Evolutionary conservation across 129 eudicot genomes (phyloP).

Genomic region (Tagetes patula): DNA sequence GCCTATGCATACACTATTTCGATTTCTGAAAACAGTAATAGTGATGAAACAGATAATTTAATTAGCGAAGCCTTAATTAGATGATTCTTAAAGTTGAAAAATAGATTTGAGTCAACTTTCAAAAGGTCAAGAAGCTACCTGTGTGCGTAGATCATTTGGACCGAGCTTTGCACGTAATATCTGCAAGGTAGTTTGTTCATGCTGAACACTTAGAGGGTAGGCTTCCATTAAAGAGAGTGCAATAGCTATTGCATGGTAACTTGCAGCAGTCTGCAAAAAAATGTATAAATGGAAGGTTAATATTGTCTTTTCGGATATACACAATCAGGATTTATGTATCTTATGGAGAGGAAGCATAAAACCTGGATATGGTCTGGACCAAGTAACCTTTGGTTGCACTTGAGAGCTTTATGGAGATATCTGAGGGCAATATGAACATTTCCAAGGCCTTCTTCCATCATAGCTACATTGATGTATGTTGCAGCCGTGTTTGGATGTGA

Average conservation of each 20-base stretch:
- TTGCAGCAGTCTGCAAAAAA: conserved; percentile 84
- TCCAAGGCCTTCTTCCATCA: conserved; percentile 99
- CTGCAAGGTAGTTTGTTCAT: conserved; percentile 97
- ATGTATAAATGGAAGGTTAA: conserved; percentile 9
- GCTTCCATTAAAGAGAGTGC: conserved; percentile 99
- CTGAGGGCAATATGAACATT: conserved; percentile 98
- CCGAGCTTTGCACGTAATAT: conserved; percentile 97
- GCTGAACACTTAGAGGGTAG: conserved; percentile 98
- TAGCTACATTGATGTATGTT: conserved; percentile 96
- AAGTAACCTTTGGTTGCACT: conserved; percentile 91
- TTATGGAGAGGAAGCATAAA: conserved; percentile 11
- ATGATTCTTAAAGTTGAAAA: too few relatives aligned
- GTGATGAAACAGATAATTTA: too few relatives aligned
- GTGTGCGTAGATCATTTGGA: conserved; percentile 98
- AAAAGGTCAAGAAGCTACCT: conserved; percentile 37
- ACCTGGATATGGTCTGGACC: conserved; percentile 99
- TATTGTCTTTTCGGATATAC: conserved; percentile 19
- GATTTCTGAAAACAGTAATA: too few relatives aligned
- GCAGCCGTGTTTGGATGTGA: conserved; percentile 99
- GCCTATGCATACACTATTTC: too few relatives aligned
- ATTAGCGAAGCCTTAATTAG: too few relatives aligned
- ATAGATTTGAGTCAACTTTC: too few relatives aligned
- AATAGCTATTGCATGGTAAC: conserved; percentile 99
- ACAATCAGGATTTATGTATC: conserved; percentile 1
- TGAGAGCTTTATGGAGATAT: conserved; percentile 97